Evolutionary conservation across 352 stramenopile genomes (phyloP), one percentile per base, ranked within the genome.

Genomic region (Phytophthora crassamura): DNA sequence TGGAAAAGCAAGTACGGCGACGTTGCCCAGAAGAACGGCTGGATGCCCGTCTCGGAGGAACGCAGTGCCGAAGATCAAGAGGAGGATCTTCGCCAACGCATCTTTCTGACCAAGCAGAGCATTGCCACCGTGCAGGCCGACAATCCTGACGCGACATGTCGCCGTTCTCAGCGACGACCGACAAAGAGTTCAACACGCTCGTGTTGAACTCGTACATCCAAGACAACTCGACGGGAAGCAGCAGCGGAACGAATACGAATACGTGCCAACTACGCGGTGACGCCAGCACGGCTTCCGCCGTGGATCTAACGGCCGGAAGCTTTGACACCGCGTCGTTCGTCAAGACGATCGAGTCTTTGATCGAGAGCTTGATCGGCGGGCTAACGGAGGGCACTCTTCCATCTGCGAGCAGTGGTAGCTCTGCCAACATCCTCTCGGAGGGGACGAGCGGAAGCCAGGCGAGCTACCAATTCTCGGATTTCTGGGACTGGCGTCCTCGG

Each of bases 141-240:
- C 18, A 82, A 89, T 45, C 72, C 80, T 3, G 30, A 70, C 18
- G 80, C 80, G 34, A 70, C 48, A 80, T 85, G 74, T 74, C 79
- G 20, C 78, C 73, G 5, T 88, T 89, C 42, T 73, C 70, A 32
- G 52, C 66, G 2, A 42, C 75, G 54, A 86, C 79, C 22, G 34
- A 80, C 16, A 68, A 75, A 0, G 79, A 88, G 38, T 88, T 88
- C 52, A 66, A 64, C 20, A 69, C 45, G 36, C 76, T 74, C 25
- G 65, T 82, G 8, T 43, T 67, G 4, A 83, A 83, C 65, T 74
- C 72, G 41, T 76, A 76, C 51, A 38, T 83, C 33, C 64, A 43
- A 14, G 50, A 56, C 18, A 79, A 73, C 38, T 71, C 57, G 20
- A 67, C 64, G 22, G 22, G 48, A 36, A 53, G 25, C 33, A 18